Conservation (phyloP, 2,329 filamentous ascomycete species). For the Neonectria coccinea region DNA sequence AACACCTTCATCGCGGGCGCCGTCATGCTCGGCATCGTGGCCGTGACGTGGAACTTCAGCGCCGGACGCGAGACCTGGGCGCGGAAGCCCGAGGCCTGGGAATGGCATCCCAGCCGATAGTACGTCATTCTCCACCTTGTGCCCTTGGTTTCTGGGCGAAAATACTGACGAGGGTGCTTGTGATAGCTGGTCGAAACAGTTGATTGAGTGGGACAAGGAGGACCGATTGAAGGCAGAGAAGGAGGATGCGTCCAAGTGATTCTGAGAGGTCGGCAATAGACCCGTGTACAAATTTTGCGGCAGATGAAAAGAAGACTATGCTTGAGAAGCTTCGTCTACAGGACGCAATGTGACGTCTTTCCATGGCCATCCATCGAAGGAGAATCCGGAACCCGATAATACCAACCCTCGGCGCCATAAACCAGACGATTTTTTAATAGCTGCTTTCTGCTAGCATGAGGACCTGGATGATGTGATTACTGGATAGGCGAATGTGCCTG, state of each 20-base stretch:
- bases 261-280: constrained; percentile 33
- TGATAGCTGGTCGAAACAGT: constrained; percentile 58
- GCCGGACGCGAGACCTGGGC: constrained; percentile 79
- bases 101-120: constrained; percentile 89
- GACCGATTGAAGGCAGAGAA: constrained; percentile 52
- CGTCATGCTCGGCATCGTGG: constrained; percentile 75
- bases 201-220: constrained; percentile 60
- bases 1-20: constrained; percentile 85
- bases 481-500: too few species aligned
- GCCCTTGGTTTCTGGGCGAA: background rate
- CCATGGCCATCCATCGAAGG: too few species aligned
- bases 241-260: constrained; percentile 47
- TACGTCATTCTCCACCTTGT: constrained; percentile 59
- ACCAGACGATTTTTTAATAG: background rate
- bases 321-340: background rate
- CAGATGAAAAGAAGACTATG: constrained; percentile 31
- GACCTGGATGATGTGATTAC: too few species aligned
- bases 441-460: background rate
- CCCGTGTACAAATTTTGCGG: constrained; percentile 43
- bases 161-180: constrained; percentile 36
- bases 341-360: background rate
- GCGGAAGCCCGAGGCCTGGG: constrained; percentile 79
- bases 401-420: background rate
- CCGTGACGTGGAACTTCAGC: constrained; percentile 77
- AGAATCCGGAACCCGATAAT: background rate